A percentile compares a stretch with the other conserved stretches of the same genome.
phyloP scores from a whole-genome alignment of 768 basidiomycete species.

The Termitomyces sp. region DNA sequence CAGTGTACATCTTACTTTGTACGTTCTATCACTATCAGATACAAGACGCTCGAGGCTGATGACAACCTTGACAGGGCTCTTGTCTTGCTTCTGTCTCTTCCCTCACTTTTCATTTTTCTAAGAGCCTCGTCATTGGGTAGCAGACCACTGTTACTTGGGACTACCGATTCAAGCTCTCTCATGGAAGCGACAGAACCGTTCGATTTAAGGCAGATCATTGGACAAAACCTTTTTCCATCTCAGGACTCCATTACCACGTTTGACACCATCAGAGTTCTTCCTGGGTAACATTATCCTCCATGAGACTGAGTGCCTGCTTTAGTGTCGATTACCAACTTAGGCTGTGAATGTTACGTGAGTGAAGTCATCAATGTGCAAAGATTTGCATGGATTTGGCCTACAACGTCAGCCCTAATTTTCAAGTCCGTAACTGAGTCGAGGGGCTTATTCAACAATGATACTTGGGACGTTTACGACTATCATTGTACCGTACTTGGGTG shows the following conservation, averaged over 20 bases:
- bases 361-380: background rate
- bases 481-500: background rate
- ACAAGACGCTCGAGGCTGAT: background rate
- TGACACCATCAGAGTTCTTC: constrained; percentile 1
- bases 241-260: constrained; percentile 8
- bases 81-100: constrained; percentile 1
- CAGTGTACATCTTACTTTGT: background rate
- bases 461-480: background rate
- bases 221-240: constrained; percentile 2
- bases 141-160: constrained; percentile 10
- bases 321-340: background rate
- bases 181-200: constrained; percentile 2
- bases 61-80: background rate
- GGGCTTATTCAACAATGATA: background rate
- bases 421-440: background rate
- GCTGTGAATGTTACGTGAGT: background rate
- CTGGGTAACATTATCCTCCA: no score
- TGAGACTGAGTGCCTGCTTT: background rate
- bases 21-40: background rate
- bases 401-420: background rate
- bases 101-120: background rate
- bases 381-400: background rate
- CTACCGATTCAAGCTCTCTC: constrained; percentile 4
- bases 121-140: constrained; percentile 8
- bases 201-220: constrained; percentile 8